Conservation (phyloP, 495 filamentous ascomycete genomes). For the Cairneyella variabilis region DNA sequence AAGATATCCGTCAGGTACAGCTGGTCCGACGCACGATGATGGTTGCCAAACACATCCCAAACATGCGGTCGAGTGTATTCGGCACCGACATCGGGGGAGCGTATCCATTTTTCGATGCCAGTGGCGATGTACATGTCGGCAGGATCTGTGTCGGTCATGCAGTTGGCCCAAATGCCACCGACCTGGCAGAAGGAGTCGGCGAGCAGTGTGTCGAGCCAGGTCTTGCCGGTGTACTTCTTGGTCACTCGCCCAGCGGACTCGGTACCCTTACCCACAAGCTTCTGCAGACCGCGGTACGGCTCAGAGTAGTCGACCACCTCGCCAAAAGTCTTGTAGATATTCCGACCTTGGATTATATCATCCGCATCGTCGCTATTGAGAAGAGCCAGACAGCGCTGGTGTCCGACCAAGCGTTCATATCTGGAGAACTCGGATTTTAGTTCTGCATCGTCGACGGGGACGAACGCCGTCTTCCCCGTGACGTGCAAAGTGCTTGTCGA, state of each 20-base stretch:
- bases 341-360: conserved; percentile 45
- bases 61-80: conserved; percentile 26
- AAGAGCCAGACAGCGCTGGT: conserved; percentile 36
- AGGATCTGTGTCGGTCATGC: conserved; percentile 39
- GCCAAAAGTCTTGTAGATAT: conserved; percentile 43
- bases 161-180: conserved; percentile 49
- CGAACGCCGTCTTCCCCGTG: conserved; percentile 30
- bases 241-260: conserved; percentile 43
- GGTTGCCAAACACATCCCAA: conserved; percentile 44
- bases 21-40: conserved; percentile 32
- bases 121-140: conserved; percentile 46
- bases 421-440: conserved; percentile 35
- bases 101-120: conserved; percentile 44
- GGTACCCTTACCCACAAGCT: conserved; percentile 38
- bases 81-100: conserved; percentile 34
- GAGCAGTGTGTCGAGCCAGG: conserved; percentile 38
- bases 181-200: conserved; percentile 44
- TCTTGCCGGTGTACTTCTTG: conserved; percentile 32
- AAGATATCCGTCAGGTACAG: conserved; percentile 47
- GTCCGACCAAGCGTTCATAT: conserved; percentile 39
- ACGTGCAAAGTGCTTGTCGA: conserved; percentile 17
- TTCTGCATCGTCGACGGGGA: conserved; percentile 25
- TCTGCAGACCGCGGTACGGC: conserved; percentile 40
- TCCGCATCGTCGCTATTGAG: conserved; percentile 37
- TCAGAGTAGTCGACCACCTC: conserved; percentile 48